Base-by-base conservation (phyloP, 768 basidiomycete species). In the Cubamyces lactineus region DNA sequence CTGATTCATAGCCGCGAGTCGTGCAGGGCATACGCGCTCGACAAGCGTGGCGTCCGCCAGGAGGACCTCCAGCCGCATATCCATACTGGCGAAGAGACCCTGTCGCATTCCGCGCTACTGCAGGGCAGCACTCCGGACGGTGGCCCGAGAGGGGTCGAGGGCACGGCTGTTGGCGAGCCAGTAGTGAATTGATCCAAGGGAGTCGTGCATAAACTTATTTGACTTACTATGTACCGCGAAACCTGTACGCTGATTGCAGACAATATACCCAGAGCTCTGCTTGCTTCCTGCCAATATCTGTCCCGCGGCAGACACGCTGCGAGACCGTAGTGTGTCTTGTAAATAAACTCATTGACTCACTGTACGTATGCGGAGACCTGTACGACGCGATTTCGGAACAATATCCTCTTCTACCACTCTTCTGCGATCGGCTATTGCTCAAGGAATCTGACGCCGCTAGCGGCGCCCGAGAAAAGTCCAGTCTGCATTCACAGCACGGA, bases 11-110 rank as follows among this genome's bases (percentile, higher is more conserved):
- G 88, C 71, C 74, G 79, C 59, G 86, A 88, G 59, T 87, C 85
- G 49, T 91, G 89, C 70, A 75, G 88, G 67, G 80, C 77, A 42
- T 91, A 91, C 71, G 88, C 87, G 17, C 57, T 86, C 62, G 78
- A 78, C 58, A 74, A 80, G 67, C 75, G 90, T n/a, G 88, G 87
- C 0, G 79, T 88, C 4, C 75, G 73, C 49, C 75, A 77, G 70
- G 81, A 86, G 16, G 87, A 91, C 59, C 69, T 91, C 52, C 77
- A 88, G 77, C 90, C 89, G 26, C 82, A 87, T 76, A 77, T 78
- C 8, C 67, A 69, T 12, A 79, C 78, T 15, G 86, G 83, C 1
- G 85, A 86, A 64, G 80, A 79, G 67, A 84, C 85, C 57, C 66
- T 89, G 50, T 77, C 72, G 56, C 66, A 75, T 24, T 39, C 53